Conservation (phyloP, 495 filamentous ascomycete species). For the Niebla homalea region DNA sequence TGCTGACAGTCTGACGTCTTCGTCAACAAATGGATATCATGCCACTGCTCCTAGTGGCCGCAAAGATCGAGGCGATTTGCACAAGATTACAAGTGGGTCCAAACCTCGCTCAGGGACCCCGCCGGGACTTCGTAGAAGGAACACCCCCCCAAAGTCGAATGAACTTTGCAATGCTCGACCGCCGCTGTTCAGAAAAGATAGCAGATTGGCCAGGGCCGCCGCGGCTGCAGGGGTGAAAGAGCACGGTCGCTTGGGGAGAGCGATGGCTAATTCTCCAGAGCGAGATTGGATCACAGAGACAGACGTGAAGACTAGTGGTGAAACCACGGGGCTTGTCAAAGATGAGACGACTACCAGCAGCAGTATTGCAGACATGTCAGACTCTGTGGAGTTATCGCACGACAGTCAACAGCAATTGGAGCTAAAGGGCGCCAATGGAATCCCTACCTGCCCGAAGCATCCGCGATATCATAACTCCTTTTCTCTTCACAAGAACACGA, state of each 20-base stretch:
- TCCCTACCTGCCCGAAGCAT: constrained; percentile 3
- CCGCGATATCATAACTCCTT: constrained; percentile 14
- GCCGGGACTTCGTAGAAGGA: background rate
- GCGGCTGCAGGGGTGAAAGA: constrained; percentile 1
- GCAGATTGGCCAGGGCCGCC: constrained; percentile 1
- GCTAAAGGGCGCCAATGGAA: background rate
- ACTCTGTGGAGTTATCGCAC: constrained; percentile 3
- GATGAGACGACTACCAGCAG: constrained; percentile 6
- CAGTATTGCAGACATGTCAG: constrained; percentile 11
- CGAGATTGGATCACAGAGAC: constrained; percentile 13
- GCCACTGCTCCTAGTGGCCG: background rate
- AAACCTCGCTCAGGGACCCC: background rate
- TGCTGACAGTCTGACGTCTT: no score
- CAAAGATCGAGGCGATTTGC: background rate
- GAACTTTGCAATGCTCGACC: background rate
- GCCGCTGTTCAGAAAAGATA: background rate
- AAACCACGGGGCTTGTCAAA: background rate
- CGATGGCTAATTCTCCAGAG: background rate
- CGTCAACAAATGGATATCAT: no score
- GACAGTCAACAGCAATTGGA: background rate
- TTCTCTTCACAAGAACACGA: constrained; percentile 9
- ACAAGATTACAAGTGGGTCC: no score
- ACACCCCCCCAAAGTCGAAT: background rate
- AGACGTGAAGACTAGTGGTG: background rate
- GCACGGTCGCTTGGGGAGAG: constrained; percentile 1